These are phyloP conservation scores for Apophysomyces trapeziformis DNA, from an alignment of 371 early-diverging fungal genomes.

Conservation along the genomic window DNA sequence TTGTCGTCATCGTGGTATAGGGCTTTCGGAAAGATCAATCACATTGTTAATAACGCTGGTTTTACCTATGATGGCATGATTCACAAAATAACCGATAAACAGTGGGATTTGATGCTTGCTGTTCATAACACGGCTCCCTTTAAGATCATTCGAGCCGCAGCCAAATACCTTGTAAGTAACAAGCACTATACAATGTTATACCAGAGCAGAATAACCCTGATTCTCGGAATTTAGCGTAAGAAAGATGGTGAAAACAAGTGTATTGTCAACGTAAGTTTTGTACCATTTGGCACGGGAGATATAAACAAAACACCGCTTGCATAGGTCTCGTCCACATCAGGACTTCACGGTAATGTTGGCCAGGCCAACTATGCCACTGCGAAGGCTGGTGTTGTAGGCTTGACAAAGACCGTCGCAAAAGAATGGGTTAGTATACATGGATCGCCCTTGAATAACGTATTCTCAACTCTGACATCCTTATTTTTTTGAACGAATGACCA, in stretches of 20 bases:
- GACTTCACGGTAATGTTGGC: conserved; percentile 72
- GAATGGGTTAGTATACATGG: conserved; percentile 33
- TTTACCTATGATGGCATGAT: conserved; percentile 74
- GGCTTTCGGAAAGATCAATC: conserved; percentile 71
- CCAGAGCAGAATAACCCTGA: no score
- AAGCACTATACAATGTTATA: no score
- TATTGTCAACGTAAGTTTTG: conserved; percentile 56
- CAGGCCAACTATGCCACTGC: conserved; percentile 58
- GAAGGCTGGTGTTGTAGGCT: conserved; percentile 58
- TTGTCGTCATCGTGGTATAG: conserved; percentile 17
- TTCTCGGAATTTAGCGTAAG: conserved; percentile 30
- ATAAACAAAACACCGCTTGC: conserved; percentile 21
- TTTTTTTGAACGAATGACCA: not conserved
- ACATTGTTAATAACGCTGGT: conserved; percentile 76
- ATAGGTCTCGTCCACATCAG: conserved; percentile 69
- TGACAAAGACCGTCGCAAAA: conserved; percentile 64
- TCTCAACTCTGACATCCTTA: not conserved
- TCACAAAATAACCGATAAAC: conserved; percentile 73
- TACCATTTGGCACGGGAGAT: not conserved
- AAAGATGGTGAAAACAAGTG: conserved; percentile 55
- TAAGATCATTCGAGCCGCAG: conserved; percentile 70
- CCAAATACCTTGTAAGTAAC: conserved; percentile 52
- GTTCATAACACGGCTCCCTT: conserved; percentile 75
- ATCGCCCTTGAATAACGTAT: not conserved
- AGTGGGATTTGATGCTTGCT: conserved; percentile 69